Conservation (phyloP, 192 early-diverging fungal genomes). For the Backusella tarrabulga region DNA sequence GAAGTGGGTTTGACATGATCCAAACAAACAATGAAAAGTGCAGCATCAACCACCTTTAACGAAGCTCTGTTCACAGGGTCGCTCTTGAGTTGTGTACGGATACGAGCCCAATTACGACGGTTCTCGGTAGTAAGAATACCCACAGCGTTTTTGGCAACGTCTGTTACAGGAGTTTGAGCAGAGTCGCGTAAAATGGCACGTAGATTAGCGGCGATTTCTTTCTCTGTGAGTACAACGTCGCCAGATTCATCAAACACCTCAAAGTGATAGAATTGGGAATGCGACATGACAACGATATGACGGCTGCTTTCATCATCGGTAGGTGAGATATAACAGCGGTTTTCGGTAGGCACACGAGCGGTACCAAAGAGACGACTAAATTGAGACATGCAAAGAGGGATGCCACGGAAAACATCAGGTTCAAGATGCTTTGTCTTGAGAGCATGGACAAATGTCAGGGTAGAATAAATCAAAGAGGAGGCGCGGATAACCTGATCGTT, state of each 20-base stretch:
- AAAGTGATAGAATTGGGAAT: slow-evolving; percentile 78
- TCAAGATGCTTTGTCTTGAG: slow-evolving; percentile 58
- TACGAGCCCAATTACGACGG: slow-evolving; percentile 71
- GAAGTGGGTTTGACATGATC: slow-evolving; percentile 61
- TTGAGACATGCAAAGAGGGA: slow-evolving; percentile 78
- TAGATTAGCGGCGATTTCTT: slow-evolving; percentile 71
- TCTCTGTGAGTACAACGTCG: slow-evolving; percentile 50
- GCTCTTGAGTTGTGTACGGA: slow-evolving; percentile 55
- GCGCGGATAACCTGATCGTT: slow-evolving; percentile 74
- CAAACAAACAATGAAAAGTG: slow-evolving; percentile 73
- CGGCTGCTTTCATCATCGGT: slow-evolving; percentile 23
- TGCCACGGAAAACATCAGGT: slow-evolving; percentile 63
- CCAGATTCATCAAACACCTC: slow-evolving; percentile 64
- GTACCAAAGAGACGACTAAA: slow-evolving; percentile 79
- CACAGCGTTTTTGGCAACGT: slow-evolving; percentile 59
- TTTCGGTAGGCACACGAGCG: slow-evolving; percentile 66
- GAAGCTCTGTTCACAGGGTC: slow-evolving; percentile 53
- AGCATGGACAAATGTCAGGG: slow-evolving; percentile 67
- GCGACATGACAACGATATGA: slow-evolving; percentile 68
- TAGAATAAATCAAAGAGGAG: slow-evolving; percentile 62
- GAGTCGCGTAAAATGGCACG: slow-evolving; percentile 58
- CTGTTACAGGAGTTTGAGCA: slow-evolving; percentile 42
- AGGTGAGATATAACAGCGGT: slow-evolving; percentile 40
- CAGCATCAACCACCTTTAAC: slow-evolving; percentile 62
- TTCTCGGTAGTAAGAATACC: slow-evolving; percentile 73